phyloP scores from a whole-genome alignment of 208 protist species.

The Leishmania mexicana region DNA sequence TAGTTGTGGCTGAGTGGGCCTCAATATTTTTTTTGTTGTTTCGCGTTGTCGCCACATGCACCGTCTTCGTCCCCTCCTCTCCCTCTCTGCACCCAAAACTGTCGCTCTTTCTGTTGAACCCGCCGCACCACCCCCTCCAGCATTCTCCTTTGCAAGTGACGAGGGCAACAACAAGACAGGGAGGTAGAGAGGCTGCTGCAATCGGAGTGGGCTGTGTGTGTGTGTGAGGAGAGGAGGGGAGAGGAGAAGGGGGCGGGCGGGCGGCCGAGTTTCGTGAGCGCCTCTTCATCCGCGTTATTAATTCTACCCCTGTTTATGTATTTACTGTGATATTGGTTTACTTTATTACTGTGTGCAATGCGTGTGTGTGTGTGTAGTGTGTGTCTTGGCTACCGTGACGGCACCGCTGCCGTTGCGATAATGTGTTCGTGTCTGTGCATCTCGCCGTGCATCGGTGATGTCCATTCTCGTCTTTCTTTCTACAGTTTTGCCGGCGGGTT shows the following conservation, averaged over 20 bases:
- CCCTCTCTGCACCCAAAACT: background rate
- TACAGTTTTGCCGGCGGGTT: background rate
- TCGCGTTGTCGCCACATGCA: background rate
- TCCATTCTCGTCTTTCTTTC: constrained; percentile 1
- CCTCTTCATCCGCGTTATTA: background rate
- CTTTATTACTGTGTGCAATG: constrained; percentile 3
- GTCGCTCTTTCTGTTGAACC: background rate
- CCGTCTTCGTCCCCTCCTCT: background rate
- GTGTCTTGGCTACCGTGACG: background rate
- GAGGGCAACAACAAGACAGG: background rate
- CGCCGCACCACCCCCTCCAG: background rate
- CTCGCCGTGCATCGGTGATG: background rate
- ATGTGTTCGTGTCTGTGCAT: background rate
- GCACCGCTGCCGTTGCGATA: background rate
- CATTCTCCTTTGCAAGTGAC: background rate
- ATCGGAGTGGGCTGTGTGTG: background rate
- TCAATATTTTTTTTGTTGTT: background rate
- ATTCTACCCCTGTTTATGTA: background rate
- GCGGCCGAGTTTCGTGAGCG: background rate
- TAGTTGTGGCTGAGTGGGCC: background rate
- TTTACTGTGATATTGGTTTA: constrained; percentile 1
- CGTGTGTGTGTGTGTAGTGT: background rate
- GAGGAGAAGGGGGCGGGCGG: background rate
- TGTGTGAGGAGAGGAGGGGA: too few species aligned
- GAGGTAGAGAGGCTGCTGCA: background rate